A percentile compares a stretch with the other conserved stretches of the same genome.
These are phyloP conservation scores for Heterobasidion irregulare DNA, from an alignment of 1,284 basidiomycete species.

Conservation along the genomic window DNA sequence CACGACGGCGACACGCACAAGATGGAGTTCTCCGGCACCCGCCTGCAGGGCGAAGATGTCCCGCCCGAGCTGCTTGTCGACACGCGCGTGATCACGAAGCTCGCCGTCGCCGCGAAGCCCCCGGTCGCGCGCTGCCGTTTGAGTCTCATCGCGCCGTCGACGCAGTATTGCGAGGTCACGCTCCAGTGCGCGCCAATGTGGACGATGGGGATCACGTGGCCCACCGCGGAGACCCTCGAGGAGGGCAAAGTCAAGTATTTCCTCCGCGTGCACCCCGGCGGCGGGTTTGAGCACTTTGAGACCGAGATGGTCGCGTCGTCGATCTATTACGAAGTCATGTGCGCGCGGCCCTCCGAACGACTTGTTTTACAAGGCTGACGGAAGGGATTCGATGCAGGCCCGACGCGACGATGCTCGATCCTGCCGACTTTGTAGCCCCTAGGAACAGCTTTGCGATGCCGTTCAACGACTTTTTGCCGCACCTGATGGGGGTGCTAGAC, in stretches of 20 bases:
- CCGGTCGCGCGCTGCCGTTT: constrained; percentile 66
- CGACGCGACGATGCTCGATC: constrained; percentile 63
- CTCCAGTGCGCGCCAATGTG: constrained; percentile 60
- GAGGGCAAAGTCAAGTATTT: constrained; percentile 75
- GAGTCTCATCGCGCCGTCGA: constrained; percentile 56
- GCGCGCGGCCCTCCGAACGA: constrained; percentile 2
- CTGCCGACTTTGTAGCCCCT: constrained; percentile 65
- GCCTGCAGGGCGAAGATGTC: constrained; percentile 47
- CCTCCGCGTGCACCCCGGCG: constrained; percentile 68
- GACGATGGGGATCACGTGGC: constrained; percentile 68
- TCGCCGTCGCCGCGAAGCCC: constrained; percentile 63
- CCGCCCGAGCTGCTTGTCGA: constrained; percentile 65
- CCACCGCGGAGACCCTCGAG: constrained; percentile 55
- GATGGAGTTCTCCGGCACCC: constrained; percentile 74
- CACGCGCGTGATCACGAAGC: constrained; percentile 61
- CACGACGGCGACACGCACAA: constrained; percentile 67
- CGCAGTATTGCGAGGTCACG: constrained; percentile 71
- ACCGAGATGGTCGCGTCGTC: constrained; percentile 68
- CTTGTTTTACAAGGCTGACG: constrained; percentile 8
- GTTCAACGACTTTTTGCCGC: constrained; percentile 67
- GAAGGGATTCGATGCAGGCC: constrained; percentile 36
- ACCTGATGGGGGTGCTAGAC: constrained; percentile 68
- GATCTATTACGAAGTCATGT: constrained; percentile 74
- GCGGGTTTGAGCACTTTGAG: constrained; percentile 74
- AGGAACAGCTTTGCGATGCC: constrained; percentile 77